These are phyloP conservation scores for Nematocida sp. DNA, from an alignment of 371 early-diverging fungal species.

Conservation along the genomic window DNA sequence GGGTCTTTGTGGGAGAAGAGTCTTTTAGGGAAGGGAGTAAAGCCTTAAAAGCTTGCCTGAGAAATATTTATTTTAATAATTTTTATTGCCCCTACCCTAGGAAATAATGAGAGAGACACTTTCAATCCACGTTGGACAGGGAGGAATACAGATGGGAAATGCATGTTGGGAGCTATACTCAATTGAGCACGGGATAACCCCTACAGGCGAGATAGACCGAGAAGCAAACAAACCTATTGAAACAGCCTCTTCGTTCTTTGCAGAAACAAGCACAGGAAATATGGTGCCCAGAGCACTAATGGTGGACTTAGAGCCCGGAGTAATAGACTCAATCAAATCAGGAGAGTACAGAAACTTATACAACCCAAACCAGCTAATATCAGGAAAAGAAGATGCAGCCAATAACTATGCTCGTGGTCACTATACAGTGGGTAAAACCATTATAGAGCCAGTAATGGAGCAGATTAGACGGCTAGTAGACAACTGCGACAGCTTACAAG, in stretches of 20 bases:
- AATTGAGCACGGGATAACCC: slow-evolving; percentile 86
- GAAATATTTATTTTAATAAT: slow-evolving; percentile 37
- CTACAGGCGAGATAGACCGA: slow-evolving; percentile 70
- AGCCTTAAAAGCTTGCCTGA: no score
- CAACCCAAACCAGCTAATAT: slow-evolving; percentile 94
- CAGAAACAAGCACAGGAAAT: slow-evolving; percentile 87
- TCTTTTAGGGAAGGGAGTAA: no score
- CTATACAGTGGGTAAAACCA: slow-evolving; percentile 95
- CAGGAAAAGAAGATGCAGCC: slow-evolving; percentile 96
- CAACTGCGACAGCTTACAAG: slow-evolving; percentile 76
- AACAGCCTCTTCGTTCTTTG: slow-evolving; percentile 82
- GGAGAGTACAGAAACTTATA: slow-evolving; percentile 88
- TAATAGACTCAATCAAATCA: slow-evolving; percentile 86
- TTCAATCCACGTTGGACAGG: slow-evolving; percentile 89
- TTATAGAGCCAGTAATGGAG: slow-evolving; percentile 85
- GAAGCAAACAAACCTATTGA: slow-evolving; percentile 69
- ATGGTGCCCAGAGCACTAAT: slow-evolving; percentile 95
- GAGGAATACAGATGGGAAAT: slow-evolving; percentile 99
- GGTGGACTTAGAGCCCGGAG: slow-evolving; percentile 91
- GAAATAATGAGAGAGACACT: slow-evolving; percentile 90
- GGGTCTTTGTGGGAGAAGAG: no score
- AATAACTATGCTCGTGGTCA: slow-evolving; percentile 99
- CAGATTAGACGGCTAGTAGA: slow-evolving; percentile 89
- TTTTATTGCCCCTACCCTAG: slow-evolving; percentile 50
- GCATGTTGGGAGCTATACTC: slow-evolving; percentile 98